A percentile compares a stretch with the other conserved stretches of the same genome.
Evolutionary conservation across 2,329 filamentous ascomycete species (phyloP).

Genomic region (Nemania sp.): DNA sequence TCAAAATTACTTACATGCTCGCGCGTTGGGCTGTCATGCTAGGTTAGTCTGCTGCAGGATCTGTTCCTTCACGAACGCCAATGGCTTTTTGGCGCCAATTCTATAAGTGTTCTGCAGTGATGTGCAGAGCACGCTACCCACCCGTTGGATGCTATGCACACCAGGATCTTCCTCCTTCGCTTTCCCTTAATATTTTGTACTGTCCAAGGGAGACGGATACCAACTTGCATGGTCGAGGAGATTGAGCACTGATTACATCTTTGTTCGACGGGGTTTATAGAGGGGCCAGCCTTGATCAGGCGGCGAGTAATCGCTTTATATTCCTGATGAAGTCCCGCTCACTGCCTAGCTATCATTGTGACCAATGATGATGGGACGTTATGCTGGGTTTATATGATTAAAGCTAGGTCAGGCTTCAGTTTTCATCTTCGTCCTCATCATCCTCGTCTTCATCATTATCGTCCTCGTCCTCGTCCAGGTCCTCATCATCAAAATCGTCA

Average conservation of each 20-base stretch:
- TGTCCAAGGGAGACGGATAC: too few relatives aligned
- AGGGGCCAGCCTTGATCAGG: not conserved
- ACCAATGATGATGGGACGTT: not conserved
- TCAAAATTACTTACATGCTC: too few relatives aligned
- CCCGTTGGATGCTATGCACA: not conserved
- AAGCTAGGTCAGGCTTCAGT: not conserved
- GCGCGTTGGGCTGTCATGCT: too few relatives aligned
- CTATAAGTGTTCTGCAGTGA: too few relatives aligned
- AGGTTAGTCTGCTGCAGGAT: too few relatives aligned
- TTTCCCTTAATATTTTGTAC: not conserved
- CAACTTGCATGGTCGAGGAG: too few relatives aligned
- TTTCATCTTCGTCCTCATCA: conserved; percentile 23
- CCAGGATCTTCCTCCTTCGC: not conserved
- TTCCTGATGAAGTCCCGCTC: conserved; percentile 5
- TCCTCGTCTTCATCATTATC: conserved; percentile 24
- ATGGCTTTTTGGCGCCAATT: too few relatives aligned
- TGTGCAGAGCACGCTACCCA: not conserved
- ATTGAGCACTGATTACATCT: not conserved
- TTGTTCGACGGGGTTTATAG: not conserved
- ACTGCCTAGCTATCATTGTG: too few relatives aligned
- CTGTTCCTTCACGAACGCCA: too few relatives aligned
- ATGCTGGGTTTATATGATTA: conserved; percentile 4
- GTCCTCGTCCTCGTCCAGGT: conserved; percentile 25
- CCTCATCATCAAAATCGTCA: conserved; percentile 36
- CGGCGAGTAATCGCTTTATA: conserved; percentile 2